Evolutionary conservation across 257 asterid species (phyloP).

Genomic region (Penstemon barbatus): DNA sequence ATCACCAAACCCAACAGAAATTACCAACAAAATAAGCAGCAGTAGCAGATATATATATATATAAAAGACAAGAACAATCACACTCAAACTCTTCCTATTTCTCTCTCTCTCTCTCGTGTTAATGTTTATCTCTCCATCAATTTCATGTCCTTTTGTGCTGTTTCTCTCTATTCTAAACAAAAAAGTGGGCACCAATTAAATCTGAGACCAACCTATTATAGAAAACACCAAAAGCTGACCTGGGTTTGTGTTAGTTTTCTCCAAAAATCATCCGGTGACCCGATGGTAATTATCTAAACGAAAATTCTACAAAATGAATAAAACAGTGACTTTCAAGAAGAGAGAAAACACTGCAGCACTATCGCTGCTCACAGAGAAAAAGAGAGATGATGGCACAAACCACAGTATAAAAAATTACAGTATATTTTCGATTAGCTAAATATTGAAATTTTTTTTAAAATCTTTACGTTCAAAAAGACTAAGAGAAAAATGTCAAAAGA

Average conservation of each 20-base stretch:
- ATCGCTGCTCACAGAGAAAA: slow-evolving; percentile 14
- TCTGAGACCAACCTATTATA: slow-evolving; percentile 37
- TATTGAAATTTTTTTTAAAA: no score
- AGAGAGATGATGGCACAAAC: slow-evolving; percentile 22
- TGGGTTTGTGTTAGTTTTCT: slow-evolving; percentile 43
- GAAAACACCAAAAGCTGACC: slow-evolving; percentile 63
- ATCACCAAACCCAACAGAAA: slow-evolving; percentile 45
- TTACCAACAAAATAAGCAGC: slow-evolving; percentile 34
- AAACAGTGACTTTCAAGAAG: not conserved
- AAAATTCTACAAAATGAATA: slow-evolving; percentile 26
- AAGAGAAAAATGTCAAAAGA: not conserved
- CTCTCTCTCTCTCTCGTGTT: not conserved
- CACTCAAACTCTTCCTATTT: slow-evolving; percentile 20
- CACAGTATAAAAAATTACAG: slow-evolving; percentile 14
- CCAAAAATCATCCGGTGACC: slow-evolving; percentile 36
- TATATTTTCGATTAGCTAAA: no score
- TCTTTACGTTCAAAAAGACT: no score
- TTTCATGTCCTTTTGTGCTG: slow-evolving; percentile 11
- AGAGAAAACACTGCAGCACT: not conserved
- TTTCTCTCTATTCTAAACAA: slow-evolving; percentile 24
- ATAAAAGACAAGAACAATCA: slow-evolving; percentile 19
- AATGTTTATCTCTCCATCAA: not conserved
- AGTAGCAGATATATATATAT: not conserved
- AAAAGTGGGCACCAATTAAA: slow-evolving; percentile 31
- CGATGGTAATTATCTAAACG: slow-evolving; percentile 47